Percentiles rank a stretch among this genome's conserved stretches.
Conservation (phyloP, 306 rosid species). For the Cyamopsis tetragonoloba region DNA sequence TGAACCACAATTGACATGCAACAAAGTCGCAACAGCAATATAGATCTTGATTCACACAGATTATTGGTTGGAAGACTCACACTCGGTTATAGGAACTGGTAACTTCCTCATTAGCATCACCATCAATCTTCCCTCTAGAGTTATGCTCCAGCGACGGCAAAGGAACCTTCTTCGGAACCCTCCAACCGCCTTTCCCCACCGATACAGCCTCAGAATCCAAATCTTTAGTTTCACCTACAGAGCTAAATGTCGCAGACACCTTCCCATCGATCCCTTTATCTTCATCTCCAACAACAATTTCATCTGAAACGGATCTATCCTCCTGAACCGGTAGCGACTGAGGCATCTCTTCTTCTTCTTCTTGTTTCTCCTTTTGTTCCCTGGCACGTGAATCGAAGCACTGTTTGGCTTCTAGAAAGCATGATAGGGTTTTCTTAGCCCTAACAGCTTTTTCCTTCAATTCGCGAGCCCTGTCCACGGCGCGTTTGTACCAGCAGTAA, state of each 20-base stretch:
- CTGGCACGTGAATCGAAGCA: too few relatives aligned
- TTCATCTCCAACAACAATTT: background rate
- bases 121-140: background rate
- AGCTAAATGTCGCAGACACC: conserved; percentile 9
- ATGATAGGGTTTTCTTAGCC: conserved; percentile 43
- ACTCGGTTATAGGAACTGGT: conserved; percentile 18
- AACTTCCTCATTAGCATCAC: conserved; percentile 6
- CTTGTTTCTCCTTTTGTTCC: too few relatives aligned
- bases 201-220: background rate
- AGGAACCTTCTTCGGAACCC: background rate
- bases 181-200: background rate
- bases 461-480: conserved; percentile 14
- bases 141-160: background rate
- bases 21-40: too few relatives aligned
- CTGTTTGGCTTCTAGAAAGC: conserved; percentile 33
- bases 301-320: conserved; percentile 2
- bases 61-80: conserved; percentile 18
- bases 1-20: background rate
- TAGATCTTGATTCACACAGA: too few relatives aligned
- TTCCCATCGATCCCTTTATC: conserved; percentile 3
- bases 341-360: too few relatives aligned
- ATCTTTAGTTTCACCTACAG: conserved; percentile 37
- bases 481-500: conserved; percentile 53
- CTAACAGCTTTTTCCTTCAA: conserved; percentile 35
- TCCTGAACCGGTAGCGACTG: conserved; percentile 19